Conservation (phyloP, 1,139 yeast species). For the Arxiozyma bovina region DNA sequence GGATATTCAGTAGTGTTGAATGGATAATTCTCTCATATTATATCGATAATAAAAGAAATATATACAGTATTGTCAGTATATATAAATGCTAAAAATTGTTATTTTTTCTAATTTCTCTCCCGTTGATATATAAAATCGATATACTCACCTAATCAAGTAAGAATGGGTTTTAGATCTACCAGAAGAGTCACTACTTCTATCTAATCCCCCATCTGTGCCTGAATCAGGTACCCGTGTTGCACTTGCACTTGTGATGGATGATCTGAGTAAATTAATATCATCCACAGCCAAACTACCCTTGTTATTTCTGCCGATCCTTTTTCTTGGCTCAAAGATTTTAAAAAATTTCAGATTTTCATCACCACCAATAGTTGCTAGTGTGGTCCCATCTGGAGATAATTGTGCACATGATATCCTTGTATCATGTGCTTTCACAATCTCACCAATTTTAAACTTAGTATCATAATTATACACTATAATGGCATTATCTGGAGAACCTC, state of each 20-base stretch:
- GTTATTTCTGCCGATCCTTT: slow-evolving; percentile 18
- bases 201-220: neutral
- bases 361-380: slow-evolving; percentile 90
- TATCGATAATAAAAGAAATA: neutral
- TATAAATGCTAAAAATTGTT: neutral
- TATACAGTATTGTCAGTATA: too few relatives aligned
- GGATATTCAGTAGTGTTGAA: too few relatives aligned
- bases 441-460: slow-evolving; percentile 79
- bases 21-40: neutral
- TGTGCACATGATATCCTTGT: slow-evolving; percentile 78
- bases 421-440: slow-evolving; percentile 80
- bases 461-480: slow-evolving; percentile 82
- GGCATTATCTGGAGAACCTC: slow-evolving; percentile 86
- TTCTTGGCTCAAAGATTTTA: slow-evolving; percentile 64
- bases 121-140: neutral
- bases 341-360: slow-evolving; percentile 96
- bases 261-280: slow-evolving; percentile 5
- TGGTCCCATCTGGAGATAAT: slow-evolving; percentile 81
- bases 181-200: slow-evolving; percentile 1
- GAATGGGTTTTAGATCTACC: slow-evolving; percentile 1
- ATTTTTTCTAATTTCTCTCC: neutral
- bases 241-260: slow-evolving; percentile 8
- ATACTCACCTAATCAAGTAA: neutral
- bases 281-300: slow-evolving; percentile 13
- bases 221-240: slow-evolving; percentile 5